Evolutionary conservation across 1,284 basidiomycete species (phyloP).

Genomic region (Cutaneotrichosporon sp.): DNA sequence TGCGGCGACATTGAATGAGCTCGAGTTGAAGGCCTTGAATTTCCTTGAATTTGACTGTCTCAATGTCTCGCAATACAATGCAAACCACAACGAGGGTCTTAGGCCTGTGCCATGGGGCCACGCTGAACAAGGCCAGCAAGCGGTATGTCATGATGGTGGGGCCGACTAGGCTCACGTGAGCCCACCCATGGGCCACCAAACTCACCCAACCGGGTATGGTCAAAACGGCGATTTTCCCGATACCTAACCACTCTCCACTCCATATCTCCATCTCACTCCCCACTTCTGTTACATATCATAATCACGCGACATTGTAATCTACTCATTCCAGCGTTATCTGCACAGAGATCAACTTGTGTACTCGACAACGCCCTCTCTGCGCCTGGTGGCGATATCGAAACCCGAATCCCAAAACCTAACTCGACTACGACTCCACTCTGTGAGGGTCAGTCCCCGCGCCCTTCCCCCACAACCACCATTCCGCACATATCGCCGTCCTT

Average conservation of each 20-base stretch:
- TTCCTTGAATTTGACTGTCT: neutral
- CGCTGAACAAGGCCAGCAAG: neutral
- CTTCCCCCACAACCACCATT: neutral
- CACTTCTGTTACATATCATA: neutral
- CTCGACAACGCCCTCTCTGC: too few species aligned
- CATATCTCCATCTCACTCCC: neutral
- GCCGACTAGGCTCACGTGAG: neutral
- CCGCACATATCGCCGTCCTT: neutral
- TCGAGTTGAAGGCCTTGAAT: too few species aligned
- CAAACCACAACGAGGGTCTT: neutral
- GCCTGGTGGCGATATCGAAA: too few species aligned
- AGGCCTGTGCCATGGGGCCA: neutral
- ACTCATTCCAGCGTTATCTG: too few species aligned
- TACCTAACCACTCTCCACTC: too few species aligned
- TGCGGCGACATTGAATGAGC: neutral
- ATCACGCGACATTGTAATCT: neutral
- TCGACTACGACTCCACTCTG: too few species aligned
- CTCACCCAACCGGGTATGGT: neutral
- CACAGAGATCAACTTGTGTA: too few species aligned
- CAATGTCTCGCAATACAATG: neutral
- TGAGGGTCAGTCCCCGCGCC: neutral
- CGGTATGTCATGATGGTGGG: too few species aligned
- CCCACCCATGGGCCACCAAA: neutral
- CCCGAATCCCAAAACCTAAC: too few species aligned
- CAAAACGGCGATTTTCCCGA: neutral